A percentile compares a stretch with the other conserved stretches of the same genome.
Conservation (phyloP, 2,329 filamentous ascomycete species). For the Colletotrichum incanum region DNA sequence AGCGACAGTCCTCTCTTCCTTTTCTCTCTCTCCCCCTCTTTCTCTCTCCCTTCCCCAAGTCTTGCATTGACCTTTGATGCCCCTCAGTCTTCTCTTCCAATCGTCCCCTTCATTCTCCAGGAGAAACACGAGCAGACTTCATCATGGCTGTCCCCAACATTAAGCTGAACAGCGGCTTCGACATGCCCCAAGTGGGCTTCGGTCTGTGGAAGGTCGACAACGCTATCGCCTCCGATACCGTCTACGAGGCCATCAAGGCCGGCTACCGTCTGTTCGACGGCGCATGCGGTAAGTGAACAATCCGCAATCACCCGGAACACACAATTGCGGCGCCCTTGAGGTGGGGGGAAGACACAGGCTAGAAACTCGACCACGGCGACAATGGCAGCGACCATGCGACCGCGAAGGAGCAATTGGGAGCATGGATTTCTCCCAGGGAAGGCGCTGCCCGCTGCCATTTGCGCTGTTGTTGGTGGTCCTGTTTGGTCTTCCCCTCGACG, state of each 20-base stretch:
- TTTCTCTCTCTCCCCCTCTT: constrained; percentile 4
- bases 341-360: neutral
- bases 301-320: neutral
- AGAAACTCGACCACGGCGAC: neutral
- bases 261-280: constrained; percentile 75
- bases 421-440: constrained; percentile 11
- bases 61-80: constrained; percentile 24
- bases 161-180: constrained; percentile 76
- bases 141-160: constrained; percentile 60
- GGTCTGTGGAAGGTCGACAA: constrained; percentile 89
- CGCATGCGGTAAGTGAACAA: constrained; percentile 67
- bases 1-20: constrained; percentile 3
- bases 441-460: neutral
- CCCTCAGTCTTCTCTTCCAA: constrained; percentile 7
- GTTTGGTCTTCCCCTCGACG: constrained; percentile 19
- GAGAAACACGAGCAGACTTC: constrained; percentile 16
- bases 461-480: constrained; percentile 14
- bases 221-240: constrained; percentile 79
- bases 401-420: neutral
- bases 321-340: neutral
- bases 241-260: constrained; percentile 82
- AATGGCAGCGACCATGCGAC: neutral
- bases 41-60: constrained; percentile 20
- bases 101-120: neutral
- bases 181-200: constrained; percentile 84